Evolutionary conservation across 1,284 basidiomycete species (phyloP), one percentile per base, ranked within the genome.

Genomic region (Cerioporus squamosus): DNA sequence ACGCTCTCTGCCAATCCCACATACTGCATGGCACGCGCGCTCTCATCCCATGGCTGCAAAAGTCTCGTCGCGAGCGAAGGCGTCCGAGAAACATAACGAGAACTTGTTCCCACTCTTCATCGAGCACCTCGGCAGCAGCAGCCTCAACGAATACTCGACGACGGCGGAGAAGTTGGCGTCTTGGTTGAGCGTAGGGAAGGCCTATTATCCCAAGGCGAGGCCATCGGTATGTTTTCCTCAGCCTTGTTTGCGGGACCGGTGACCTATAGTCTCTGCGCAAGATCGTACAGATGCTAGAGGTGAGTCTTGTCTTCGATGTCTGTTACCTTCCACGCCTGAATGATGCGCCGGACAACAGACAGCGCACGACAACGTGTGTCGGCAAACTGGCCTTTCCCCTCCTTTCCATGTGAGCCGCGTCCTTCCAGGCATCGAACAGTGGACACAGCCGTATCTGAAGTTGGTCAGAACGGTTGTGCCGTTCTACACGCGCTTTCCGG

Each of bases 231-330:
- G 65, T 57, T 26, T 15, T 8, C 5, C n/a, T 18, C 40, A 18
- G 40, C 1, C 8, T 42, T 2, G 8, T 40, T 3, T 14, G 53
- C 3, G 15, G 12, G 20, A 42, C 40, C 7, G n/a, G n/a, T 43
- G 26, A 43, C 9, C 14, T 36, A 36, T 36, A 2, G 5, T 18
- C 31, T 39, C 40, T 29, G 31, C 24, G 12, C 24, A 24, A 68
- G 66, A 68, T 68, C 38, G 44, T 68, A 7, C 40, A 60, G 3
- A 29, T 68, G n/a, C 26, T 67, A 5, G 67, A 68, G 62, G 67
- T 68, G 45, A 43, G 62, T 23, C 44, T 9, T n/a, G 24, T 31
- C 24, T 18, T 18, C 17, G 9, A 36, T 36, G 5, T 46, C 6
- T 31, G n/a, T n/a, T n/a, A 3, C 45, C 12, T 33, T 31, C 12